A percentile compares a stretch with the other conserved stretches of the same genome.
phyloP scores from a whole-genome alignment of 768 basidiomycete species.

The Leccinum disarticulatum region DNA sequence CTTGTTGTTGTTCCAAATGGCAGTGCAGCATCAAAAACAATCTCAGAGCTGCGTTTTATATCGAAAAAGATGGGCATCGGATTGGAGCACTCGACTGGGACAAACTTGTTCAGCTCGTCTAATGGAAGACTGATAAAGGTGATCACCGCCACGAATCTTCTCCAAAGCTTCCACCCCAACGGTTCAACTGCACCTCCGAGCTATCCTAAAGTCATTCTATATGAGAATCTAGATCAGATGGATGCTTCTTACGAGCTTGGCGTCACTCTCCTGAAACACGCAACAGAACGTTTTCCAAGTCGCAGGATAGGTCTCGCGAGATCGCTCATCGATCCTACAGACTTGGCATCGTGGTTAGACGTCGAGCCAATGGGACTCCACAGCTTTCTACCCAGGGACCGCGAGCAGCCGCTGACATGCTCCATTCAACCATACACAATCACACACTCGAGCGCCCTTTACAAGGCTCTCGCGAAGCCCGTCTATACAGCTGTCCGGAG shows the following conservation, averaged over 20 bases:
- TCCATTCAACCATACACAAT: constrained; percentile 79
- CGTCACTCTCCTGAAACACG: constrained; percentile 67
- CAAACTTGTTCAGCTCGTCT: constrained; percentile 36
- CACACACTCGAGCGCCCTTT: constrained; percentile 80
- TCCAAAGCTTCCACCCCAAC: constrained; percentile 41
- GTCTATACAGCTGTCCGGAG: constrained; percentile 71
- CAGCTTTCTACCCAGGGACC: constrained; percentile 78
- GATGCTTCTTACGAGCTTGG: constrained; percentile 80
- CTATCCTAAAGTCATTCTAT: constrained; percentile 66
- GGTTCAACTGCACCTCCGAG: constrained; percentile 25
- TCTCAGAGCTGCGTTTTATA: constrained; percentile 50
- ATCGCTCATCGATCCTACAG: constrained; percentile 78
- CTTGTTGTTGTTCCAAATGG: constrained; percentile 64
- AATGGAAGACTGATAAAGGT: constrained; percentile 52
- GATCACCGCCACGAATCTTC: constrained; percentile 52
- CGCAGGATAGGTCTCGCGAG: constrained; percentile 77
- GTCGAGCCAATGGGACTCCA: constrained; percentile 63
- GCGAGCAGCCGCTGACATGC: constrained; percentile 74
- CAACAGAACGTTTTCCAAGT: constrained; percentile 58
- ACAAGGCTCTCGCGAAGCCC: constrained; percentile 92
- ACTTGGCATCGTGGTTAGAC: constrained; percentile 82
- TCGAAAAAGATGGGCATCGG: constrained; percentile 40
- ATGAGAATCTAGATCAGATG: constrained; percentile 84
- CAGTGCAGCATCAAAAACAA: constrained; percentile 54
- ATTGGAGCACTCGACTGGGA: constrained; percentile 34